A percentile compares a stretch with the other conserved stretches of the same genome.
Evolutionary conservation across 371 early-diverging fungal genomes (phyloP).

Genomic region (Capniomyces stellatus): DNA sequence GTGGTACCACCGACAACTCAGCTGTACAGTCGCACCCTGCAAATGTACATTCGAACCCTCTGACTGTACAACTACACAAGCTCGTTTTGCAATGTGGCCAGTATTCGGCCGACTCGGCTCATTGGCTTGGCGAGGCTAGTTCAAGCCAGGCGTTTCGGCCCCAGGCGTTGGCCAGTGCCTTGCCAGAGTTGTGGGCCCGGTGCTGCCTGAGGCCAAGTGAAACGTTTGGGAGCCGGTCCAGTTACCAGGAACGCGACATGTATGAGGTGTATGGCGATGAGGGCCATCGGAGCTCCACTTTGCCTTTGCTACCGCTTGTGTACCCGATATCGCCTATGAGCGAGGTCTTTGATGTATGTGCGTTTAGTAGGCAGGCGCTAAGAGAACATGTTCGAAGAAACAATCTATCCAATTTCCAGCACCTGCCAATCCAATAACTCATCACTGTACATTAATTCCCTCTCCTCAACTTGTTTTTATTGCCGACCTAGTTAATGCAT

Average conservation of each 20-base stretch:
- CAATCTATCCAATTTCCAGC: neutral
- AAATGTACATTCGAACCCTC: neutral
- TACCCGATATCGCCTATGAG: neutral
- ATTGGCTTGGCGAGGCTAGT: neutral
- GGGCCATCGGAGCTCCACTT: neutral
- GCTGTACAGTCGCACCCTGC: neutral
- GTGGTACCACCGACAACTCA: neutral
- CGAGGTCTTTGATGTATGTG: neutral
- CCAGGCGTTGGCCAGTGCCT: neutral
- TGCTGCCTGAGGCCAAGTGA: neutral
- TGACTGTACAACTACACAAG: neutral
- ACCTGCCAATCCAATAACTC: no score
- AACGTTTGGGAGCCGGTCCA: neutral
- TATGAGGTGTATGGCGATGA: neutral
- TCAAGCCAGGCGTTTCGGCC: neutral
- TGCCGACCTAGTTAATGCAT: no score
- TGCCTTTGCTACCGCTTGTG: neutral
- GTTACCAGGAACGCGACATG: neutral
- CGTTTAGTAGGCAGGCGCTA: neutral
- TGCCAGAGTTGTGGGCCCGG: neutral
- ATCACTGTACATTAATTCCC: no score
- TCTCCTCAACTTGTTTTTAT: no score
- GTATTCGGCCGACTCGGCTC: neutral
- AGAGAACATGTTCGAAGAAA: neutral
- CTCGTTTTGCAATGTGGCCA: neutral